Evolutionary conservation across 805 yeast species (phyloP).

Genomic region (Myxozyma melibiosi): DNA sequence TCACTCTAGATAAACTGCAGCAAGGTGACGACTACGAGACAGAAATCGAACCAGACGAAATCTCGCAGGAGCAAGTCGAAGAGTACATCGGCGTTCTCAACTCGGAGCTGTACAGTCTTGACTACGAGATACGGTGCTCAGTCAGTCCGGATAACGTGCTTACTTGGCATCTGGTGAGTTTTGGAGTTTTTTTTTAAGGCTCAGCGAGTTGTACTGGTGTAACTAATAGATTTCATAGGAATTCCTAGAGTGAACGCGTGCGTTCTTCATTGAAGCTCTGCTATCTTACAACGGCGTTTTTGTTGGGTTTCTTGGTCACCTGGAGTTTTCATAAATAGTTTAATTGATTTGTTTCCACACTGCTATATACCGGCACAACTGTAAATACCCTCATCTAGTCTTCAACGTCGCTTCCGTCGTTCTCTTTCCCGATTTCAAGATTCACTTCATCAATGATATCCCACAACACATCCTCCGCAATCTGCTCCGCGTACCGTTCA

Average conservation of each 20-base stretch:
- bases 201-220: background rate
- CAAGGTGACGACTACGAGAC: background rate
- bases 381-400: background rate
- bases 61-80: conserved; percentile 23
- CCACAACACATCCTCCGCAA: conserved; percentile 79
- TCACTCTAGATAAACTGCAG: background rate
- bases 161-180: conserved; percentile 25
- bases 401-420: conserved; percentile 1
- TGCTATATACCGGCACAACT: background rate
- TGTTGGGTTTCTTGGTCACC: no score
- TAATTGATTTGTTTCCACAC: background rate
- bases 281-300: background rate
- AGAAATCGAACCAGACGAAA: background rate
- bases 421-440: conserved; percentile 1
- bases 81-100: conserved; percentile 14
- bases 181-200: background rate
- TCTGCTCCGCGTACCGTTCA: conserved; percentile 64
- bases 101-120: conserved; percentile 18
- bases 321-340: background rate
- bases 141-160: conserved; percentile 1
- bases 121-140: conserved; percentile 25
- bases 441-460: conserved; percentile 86
- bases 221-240: background rate
- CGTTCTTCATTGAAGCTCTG: background rate
- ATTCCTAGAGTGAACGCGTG: conserved; percentile 3